Conservation (phyloP, 371 early-diverging fungal species). For the Coemansia sp. region DNA sequence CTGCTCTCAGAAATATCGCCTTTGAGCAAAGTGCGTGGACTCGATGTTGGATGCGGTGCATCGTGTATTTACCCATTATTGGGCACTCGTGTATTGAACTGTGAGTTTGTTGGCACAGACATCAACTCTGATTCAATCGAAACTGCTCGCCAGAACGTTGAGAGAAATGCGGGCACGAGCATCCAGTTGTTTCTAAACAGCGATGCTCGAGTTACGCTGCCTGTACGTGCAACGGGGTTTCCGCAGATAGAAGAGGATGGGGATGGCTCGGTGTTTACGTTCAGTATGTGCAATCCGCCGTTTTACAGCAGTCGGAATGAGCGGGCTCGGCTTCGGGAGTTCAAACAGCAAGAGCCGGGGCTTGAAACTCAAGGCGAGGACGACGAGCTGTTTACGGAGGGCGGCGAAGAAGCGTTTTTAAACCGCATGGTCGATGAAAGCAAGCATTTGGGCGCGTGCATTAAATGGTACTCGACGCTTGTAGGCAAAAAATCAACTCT, state of each 20-base stretch:
- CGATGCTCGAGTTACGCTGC: conserved; percentile 10
- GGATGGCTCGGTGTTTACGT: conserved; percentile 23
- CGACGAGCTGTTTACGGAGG: conserved; percentile 55
- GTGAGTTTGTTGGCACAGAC: conserved; percentile 42
- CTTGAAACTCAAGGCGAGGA: conserved; percentile 45
- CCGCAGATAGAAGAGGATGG: background rate
- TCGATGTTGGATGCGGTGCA: conserved; percentile 40
- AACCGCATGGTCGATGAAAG: conserved; percentile 53
- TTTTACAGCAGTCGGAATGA: conserved; percentile 52
- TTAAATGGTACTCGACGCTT: conserved; percentile 39
- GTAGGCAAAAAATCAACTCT: conserved; percentile 31
- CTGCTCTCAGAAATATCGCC: conserved; percentile 12
- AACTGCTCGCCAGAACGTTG: conserved; percentile 52
- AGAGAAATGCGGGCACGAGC: conserved; percentile 42
- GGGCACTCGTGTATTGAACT: conserved; percentile 10
- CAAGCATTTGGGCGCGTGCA: background rate
- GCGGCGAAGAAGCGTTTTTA: conserved; percentile 57
- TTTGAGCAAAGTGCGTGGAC: background rate
- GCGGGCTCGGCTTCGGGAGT: conserved; percentile 13
- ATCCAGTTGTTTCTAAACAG: conserved; percentile 43
- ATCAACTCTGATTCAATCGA: conserved; percentile 49
- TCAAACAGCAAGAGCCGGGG: conserved; percentile 9
- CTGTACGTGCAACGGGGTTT: conserved; percentile 6
- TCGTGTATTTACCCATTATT: conserved; percentile 44
- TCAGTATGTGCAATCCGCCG: conserved; percentile 63